Base-by-base conservation (phyloP, 495 filamentous ascomycete species). In the Saxophila tyrrhenica region DNA sequence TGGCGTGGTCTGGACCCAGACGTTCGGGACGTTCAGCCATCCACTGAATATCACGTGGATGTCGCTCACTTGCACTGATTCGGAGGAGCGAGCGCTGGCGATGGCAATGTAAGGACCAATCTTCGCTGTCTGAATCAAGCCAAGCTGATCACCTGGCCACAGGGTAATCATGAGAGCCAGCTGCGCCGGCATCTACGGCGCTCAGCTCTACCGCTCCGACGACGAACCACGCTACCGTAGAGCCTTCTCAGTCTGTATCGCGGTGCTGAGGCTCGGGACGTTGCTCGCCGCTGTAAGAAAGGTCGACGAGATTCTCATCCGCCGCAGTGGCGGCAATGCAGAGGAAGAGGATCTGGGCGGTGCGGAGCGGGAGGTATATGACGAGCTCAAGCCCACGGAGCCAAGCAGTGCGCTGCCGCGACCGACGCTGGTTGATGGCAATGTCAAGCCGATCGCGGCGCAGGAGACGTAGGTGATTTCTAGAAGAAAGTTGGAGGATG, bases 1-100 rank as follows among this genome's bases (percentile, higher is more conserved):
- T 46, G 74, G 73, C 0, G 71, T 75, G 0, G 68, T 76, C n/a
- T 77, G 54, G 72, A 78, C 68, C 54, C 73, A 66, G 73, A 73
- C 63, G 55, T 77, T 72, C 68, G 78, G 75, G 67, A 73, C 62
- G 62, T 75, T 64, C 16, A 60, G 65, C 15, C 68, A 64, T 15
- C 54, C 70, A 25, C 59, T 80, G 0, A 76, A 74, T 38, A 62
- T 77, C 11, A 70, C 71, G 11, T 75, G 72, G 62, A 65, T 81
- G 2, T 72, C 72, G 3, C 62, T 73, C 11, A 72, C 72, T 52
- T 79, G 75, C 60, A 65, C 59, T 55, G 22, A 72, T 60, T 51
- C 73, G 24, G 48, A 78, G 44, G 71, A 74, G 54, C 70, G 75
- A 49, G 73, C 74, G 22, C 61, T 78, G 5, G 69, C 73, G 43